Percentiles rank a stretch among this genome's conserved stretches.
Evolutionary conservation across 2,329 filamentous ascomycete genomes (phyloP).

Genomic region (Colletotrichum chlorophyti): DNA sequence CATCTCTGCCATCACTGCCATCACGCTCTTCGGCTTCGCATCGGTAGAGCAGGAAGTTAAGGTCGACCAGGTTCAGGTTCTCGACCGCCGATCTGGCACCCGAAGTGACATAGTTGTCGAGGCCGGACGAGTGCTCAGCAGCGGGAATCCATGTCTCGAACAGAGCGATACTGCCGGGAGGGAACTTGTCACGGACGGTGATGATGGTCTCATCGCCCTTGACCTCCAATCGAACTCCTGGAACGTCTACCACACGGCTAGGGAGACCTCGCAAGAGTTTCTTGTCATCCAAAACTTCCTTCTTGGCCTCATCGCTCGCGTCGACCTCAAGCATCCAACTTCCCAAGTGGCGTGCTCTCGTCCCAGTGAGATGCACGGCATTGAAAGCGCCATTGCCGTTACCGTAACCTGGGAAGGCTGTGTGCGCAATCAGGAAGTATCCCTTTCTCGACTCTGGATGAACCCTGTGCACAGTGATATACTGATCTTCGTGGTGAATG

Average conservation of each 20-base stretch:
- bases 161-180: slow-evolving; percentile 90
- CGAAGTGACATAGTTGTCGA: slow-evolving; percentile 86
- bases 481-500: slow-evolving; percentile 95
- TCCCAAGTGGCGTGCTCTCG: slow-evolving; percentile 83
- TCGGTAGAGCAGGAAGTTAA: slow-evolving; percentile 91
- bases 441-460: slow-evolving; percentile 92
- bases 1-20: slow-evolving; percentile 78
- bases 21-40: slow-evolving; percentile 89
- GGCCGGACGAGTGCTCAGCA: slow-evolving; percentile 80
- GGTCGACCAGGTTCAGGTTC: slow-evolving; percentile 76
- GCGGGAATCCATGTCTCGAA: slow-evolving; percentile 96
- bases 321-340: slow-evolving; percentile 95
- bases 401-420: slow-evolving; percentile 90
- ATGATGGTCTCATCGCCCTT: slow-evolving; percentile 79
- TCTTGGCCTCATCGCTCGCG: slow-evolving; percentile 71
- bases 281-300: slow-evolving; percentile 71
- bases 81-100: slow-evolving; percentile 81
- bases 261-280: slow-evolving; percentile 82
- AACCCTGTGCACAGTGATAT: slow-evolving; percentile 94
- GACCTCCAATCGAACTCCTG: slow-evolving; percentile 76
- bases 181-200: slow-evolving; percentile 81
- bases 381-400: slow-evolving; percentile 82
- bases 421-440: slow-evolving; percentile 95
- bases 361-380: slow-evolving; percentile 81
- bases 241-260: slow-evolving; percentile 76